A percentile compares a stretch with the other conserved stretches of the same genome.
Conservation (phyloP, 495 filamentous ascomycete species). For the Geoglossum glabrum region DNA sequence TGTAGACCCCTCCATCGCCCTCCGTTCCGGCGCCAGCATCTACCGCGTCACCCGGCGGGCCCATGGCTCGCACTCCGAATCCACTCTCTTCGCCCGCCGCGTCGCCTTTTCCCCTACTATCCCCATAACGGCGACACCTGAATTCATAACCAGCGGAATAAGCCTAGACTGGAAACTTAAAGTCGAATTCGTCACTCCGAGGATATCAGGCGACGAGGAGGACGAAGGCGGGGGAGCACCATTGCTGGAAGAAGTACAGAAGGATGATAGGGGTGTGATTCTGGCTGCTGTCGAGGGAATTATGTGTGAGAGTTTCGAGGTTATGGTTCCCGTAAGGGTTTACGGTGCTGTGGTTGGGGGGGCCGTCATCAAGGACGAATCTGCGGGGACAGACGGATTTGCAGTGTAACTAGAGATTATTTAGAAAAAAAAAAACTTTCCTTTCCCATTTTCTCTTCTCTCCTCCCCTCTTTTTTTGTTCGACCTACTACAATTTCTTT, state of each 20-base stretch:
- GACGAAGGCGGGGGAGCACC: conserved; percentile 19
- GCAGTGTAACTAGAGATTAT: no score
- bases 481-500: no score
- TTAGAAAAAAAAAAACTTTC: no score
- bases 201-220: conserved; percentile 13
- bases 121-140: conserved; percentile 60
- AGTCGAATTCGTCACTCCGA: conserved; percentile 70
- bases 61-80: conserved; percentile 55
- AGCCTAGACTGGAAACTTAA: conserved; percentile 68
- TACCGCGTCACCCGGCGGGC: conserved; percentile 66
- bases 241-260: conserved; percentile 36
- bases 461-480: no score
- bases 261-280: conserved; percentile 53
- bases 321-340: conserved; percentile 61
- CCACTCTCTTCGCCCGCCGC: conserved; percentile 57
- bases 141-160: conserved; percentile 74
- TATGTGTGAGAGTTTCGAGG: conserved; percentile 74
- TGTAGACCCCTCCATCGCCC: conserved; percentile 54
- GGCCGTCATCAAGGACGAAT: not conserved
- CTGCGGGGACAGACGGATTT: not conserved
- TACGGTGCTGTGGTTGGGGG: conserved; percentile 38
- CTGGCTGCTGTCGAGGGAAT: conserved; percentile 55
- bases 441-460: no score
- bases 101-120: conserved; percentile 64
- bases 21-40: conserved; percentile 70